These are phyloP conservation scores for Thalassiosira hispida DNA, from an alignment of 352 stramenopile genomes.

Conservation along the genomic window DNA sequence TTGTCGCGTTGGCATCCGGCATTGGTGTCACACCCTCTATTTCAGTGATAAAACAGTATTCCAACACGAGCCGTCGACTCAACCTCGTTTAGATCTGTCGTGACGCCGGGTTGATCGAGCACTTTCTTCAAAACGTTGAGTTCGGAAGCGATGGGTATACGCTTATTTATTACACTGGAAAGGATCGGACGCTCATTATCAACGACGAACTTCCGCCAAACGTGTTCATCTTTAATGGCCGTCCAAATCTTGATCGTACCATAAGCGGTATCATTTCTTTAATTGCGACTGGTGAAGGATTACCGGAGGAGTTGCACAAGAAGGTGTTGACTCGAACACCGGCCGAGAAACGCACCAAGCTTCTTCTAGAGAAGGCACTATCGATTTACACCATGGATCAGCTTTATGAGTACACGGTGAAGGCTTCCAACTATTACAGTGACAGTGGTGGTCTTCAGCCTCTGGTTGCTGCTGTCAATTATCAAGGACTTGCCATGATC, in stretches of 20 bases:
- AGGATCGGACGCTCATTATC: conserved; percentile 22
- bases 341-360: conserved; percentile 28
- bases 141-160: conserved; percentile 32
- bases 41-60: conserved; percentile 56
- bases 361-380: conserved; percentile 44
- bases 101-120: conserved; percentile 51
- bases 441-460: conserved; percentile 14
- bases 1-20: conserved; percentile 51
- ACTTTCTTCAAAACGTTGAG: conserved; percentile 48
- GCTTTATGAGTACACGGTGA: conserved; percentile 50
- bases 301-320: conserved; percentile 33
- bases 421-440: conserved; percentile 26
- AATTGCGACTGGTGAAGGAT: conserved; percentile 17
- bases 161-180: conserved; percentile 62
- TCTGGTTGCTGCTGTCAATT: conserved; percentile 19
- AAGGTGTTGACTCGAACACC: conserved; percentile 25
- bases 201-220: conserved; percentile 42
- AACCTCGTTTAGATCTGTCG: conserved; percentile 63
- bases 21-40: conserved; percentile 56
- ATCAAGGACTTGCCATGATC: conserved; percentile 1
- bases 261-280: conserved; percentile 45
- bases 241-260: conserved; percentile 40
- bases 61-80: conserved; percentile 34
- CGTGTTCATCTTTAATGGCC: conserved; percentile 45
- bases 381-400: conserved; percentile 45